A percentile compares a stretch with the other conserved stretches of the same genome.
Conservation (phyloP, 257 asterid species). For the Echium plantagineum region DNA sequence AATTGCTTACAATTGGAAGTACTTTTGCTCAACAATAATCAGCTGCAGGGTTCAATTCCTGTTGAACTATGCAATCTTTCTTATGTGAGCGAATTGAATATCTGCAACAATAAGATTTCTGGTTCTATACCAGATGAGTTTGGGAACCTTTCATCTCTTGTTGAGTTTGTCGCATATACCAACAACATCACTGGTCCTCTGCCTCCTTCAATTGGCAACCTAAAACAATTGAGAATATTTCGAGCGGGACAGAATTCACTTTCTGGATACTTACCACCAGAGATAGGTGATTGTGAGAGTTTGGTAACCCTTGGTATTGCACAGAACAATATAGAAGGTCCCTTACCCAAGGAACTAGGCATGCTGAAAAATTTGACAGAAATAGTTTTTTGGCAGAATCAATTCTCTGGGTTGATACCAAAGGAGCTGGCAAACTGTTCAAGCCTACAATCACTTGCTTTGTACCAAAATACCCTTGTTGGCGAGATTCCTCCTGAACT, state of each 20-base stretch:
- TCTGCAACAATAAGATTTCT: constrained; percentile 63
- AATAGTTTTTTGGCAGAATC: constrained; percentile 65
- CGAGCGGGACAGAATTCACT: constrained; percentile 78
- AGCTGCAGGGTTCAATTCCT: constrained; percentile 55
- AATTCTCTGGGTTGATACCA: constrained; percentile 60
- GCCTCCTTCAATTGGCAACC: constrained; percentile 56
- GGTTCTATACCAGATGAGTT: constrained; percentile 61
- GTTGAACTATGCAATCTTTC: constrained; percentile 46
- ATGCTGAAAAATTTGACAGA: constrained; percentile 45
- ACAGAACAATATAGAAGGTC: constrained; percentile 56
- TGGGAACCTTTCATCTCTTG: constrained; percentile 60
- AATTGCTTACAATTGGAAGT: constrained; percentile 35
- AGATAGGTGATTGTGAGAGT: constrained; percentile 47
- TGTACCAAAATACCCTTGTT: constrained; percentile 59
- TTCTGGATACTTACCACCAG: constrained; percentile 65
- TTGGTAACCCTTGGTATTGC: constrained; percentile 66
- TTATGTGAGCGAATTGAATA: constrained; percentile 25
- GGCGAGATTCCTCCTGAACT: constrained; percentile 73
- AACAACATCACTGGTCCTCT: constrained; percentile 64
- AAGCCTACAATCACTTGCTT: constrained; percentile 47
- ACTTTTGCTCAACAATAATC: constrained; percentile 50
- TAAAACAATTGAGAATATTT: constrained; percentile 39
- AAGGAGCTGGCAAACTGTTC: constrained; percentile 68
- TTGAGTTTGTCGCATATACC: constrained; percentile 68
- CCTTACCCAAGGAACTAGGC: constrained; percentile 70